Evolutionary conservation across 306 rosid species (phyloP), one percentile per base, ranked within the genome.

Genomic region (Acacia crassicarpa): DNA sequence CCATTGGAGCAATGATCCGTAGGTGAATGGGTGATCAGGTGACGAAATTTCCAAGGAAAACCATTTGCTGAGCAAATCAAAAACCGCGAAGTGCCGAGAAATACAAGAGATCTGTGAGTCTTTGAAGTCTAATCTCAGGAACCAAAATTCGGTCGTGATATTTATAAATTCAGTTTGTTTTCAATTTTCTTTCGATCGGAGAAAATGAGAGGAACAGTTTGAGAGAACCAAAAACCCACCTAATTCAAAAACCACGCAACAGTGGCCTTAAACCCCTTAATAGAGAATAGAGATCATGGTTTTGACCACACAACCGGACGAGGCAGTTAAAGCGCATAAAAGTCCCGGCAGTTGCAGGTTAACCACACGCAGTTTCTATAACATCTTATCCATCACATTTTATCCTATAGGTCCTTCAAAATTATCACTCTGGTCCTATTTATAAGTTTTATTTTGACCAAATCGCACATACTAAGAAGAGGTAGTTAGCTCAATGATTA

Each of bases 261-360:
- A 87, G 86, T 85, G 81, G 80, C 93, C 93, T 84, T 86, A 90
- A 93, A 85, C 93, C 94, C 88, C 85, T 17, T 77, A 77, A 38
- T 35, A 38, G 40, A 35, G n/a, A n/a, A n/a, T n/a, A n/a, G n/a
- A n/a, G 35, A 32, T 38, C 41, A 6, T 46, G 30, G 85, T 81
- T 87, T 78, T 83, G 89, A 82, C 95, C 89, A 86, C 86, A 78
- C 68, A 87, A 88, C 92, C 87, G 86, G 87, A 82, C 30, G 38
- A 76, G 33, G 91, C 89, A 51, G 91, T 83, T 32, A 78, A 82
- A 73, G 77, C 77, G 84, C 82, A 85, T 40, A 59, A 23, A 4
- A 78, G 74, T 58, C 75, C 88, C 81, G 83, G 83, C 54, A 67
- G 81, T 80, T 69, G 76, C 79, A 76, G 75, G 81, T 83, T 80